Evolutionary conservation across 2,329 filamentous ascomycete genomes (phyloP).

Genomic region (Myriosclerotinia scirpicola): DNA sequence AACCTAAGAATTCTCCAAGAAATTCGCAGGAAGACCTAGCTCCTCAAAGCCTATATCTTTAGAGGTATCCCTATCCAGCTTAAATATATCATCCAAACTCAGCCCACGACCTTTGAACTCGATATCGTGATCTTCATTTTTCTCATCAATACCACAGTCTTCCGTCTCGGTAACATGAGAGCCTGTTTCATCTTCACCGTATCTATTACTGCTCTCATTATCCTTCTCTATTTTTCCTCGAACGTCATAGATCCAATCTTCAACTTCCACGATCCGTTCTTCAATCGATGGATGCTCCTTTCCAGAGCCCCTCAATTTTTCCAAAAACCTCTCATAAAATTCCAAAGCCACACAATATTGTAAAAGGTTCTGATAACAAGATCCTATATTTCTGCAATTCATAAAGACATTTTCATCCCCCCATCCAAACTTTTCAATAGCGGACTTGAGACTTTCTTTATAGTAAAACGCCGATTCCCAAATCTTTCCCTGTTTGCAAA

Average conservation of each 20-base stretch:
- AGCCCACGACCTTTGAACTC: not conserved
- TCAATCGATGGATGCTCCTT: too few species aligned
- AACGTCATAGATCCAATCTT: not conserved
- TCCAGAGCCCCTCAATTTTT: not conserved
- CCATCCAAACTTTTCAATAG: not conserved
- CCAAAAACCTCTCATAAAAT: not conserved
- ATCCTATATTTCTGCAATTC: not conserved
- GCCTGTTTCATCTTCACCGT: not conserved
- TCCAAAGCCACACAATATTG: not conserved
- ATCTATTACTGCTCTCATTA: not conserved
- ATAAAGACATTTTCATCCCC: accelerated
- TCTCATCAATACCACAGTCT: not conserved
- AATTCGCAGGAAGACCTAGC: not conserved
- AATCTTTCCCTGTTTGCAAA: not conserved
- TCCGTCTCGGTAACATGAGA: not conserved
- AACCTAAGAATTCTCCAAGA: not conserved
- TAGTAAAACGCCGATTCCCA: not conserved
- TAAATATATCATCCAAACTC: not conserved
- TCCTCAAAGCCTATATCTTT: not conserved
- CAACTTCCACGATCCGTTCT: not conserved
- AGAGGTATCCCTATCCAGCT: not conserved
- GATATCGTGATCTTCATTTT: not conserved
- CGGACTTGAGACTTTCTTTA: not conserved
- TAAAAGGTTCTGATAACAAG: not conserved
- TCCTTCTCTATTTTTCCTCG: not conserved